Base-by-base conservation (phyloP, 2,329 filamentous ascomycete genomes). In the Penicillium sp. region DNA sequence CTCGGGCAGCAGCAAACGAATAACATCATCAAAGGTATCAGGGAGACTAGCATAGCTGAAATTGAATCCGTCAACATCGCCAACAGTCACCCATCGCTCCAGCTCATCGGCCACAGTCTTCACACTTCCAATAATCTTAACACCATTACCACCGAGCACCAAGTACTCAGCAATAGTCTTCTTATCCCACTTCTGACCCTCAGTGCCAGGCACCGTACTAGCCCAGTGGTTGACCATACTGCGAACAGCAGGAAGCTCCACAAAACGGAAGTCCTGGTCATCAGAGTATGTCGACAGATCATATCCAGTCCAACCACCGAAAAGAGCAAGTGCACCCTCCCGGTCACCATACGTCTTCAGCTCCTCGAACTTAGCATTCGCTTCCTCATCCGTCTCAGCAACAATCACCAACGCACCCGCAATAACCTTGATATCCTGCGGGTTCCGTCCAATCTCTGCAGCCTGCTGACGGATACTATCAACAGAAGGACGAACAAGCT, bases 301-400 rank as follows among this genome's bases (percentile, higher is more conserved):
- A 6, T 76, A 77, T 0, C 78, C 78, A 1, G 75, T 75, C 78
- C 78, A 81, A 0, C 78, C 79, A 2, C 79, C 78, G 56, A 81
- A 80, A 0, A 81, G 65, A 4, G 77, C 73, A 19, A 78, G 71
- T 0, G 77, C 75, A 0, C 78, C 78, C 56, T 81, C 78, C 0
- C 71, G 67, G 54, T 80, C 78, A 2, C 74, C 78, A 47, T 79
- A 80, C n/a, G 69, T 66, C 29, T 76, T 67, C 23, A 78, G 62
- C 31, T 78, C 71, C 10, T 77, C 69, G 31, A 77, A 77, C 59
- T 80, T 80, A 8, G 71, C 71, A 43, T 76, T 69, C 0, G 79
- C 79, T 21, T 73, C 72, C 41, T 77, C 77, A 50, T 79, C 76
- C 4, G 78, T 81, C 61, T 75, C 74, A 6, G 69, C 78, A 0